Percentiles rank a stretch among this genome's conserved stretches.
These are phyloP conservation scores for Xerocomellus amylosporus DNA, from an alignment of 768 basidiomycete species.

Conservation along the genomic window DNA sequence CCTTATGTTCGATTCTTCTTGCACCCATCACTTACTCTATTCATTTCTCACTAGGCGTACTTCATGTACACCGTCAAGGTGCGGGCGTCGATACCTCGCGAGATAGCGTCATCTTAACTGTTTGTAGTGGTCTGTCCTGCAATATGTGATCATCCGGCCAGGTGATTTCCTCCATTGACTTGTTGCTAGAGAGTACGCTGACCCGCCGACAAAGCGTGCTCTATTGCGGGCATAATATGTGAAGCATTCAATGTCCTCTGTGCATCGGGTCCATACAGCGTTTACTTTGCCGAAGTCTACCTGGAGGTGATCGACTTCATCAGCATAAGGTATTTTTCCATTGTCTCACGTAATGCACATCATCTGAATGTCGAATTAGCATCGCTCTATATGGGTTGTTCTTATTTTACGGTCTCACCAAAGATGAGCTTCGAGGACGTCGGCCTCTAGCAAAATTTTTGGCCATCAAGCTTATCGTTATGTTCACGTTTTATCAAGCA, in stretches of 20 bases:
- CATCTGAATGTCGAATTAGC: slow-evolving; percentile 35
- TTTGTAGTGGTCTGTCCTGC: slow-evolving; percentile 77
- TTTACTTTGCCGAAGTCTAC: slow-evolving; percentile 65
- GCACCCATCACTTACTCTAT: slow-evolving; percentile 2
- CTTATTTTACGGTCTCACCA: slow-evolving; percentile 77
- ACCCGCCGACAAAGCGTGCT: slow-evolving; percentile 26
- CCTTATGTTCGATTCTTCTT: background rate
- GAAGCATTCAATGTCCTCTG: slow-evolving; percentile 70
- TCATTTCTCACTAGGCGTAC: slow-evolving; percentile 50
- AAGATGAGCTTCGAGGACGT: slow-evolving; percentile 72
- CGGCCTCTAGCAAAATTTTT: slow-evolving; percentile 84
- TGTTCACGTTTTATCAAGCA: slow-evolving; percentile 87
- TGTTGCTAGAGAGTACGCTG: background rate
- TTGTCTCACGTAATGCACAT: background rate
- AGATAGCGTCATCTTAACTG: background rate
- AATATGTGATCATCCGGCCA: slow-evolving; percentile 79
- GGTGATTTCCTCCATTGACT: slow-evolving; percentile 22
- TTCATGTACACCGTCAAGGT: slow-evolving; percentile 90
- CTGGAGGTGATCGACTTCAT: slow-evolving; percentile 72
- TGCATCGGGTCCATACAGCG: slow-evolving; percentile 54
- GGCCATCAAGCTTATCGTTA: slow-evolving; percentile 81
- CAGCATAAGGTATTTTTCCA: slow-evolving; percentile 64
- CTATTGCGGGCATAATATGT: slow-evolving; percentile 78
- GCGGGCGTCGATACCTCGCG: slow-evolving; percentile 1
- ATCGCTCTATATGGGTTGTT: slow-evolving; percentile 85